Base-by-base conservation (phyloP, 2,329 filamentous ascomycete genomes). In the Neofusicoccum kwambonambiense region DNA sequence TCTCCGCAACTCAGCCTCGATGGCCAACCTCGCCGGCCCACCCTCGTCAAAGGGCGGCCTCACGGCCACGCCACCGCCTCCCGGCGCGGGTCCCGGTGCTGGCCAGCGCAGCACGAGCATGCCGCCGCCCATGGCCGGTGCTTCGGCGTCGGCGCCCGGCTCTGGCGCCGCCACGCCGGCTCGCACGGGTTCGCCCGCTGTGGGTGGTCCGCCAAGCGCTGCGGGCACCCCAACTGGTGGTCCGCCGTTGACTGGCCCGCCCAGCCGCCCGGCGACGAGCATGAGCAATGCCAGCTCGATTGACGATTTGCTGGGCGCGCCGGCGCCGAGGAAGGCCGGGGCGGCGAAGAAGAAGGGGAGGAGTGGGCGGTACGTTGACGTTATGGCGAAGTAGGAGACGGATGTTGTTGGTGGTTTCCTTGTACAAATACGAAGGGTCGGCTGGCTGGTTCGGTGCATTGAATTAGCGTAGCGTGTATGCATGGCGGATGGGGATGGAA, bases 261-360 rank as follows among this genome's bases (percentile, higher is more conserved):
- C 76, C 4, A 72, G 69, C 3, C 67, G 76, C 22, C 93, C 93
- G 4, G 78, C 87, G 5, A 96, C 92, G 3, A 90, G 91, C 67
- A 88, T 97, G 84, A 96, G 92, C 77, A 92, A 92, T 73, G 92
- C 92, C n/a, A 96, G 89, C 77, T 95, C 90, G 71, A 96, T 99
- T 73, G 95, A 99, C 72, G 95, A 99, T 76, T 81, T 99, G 68
- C 81, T 99, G 22, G 91, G 91, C 4, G 88, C 90, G 4, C 87
- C 90, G 3, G 86, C 84, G 35, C 86, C 90, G 17, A 86, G 91
- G 68, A 93, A 90, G 66, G 85, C 84, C 2, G 37, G 37, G 11
- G 78, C 75, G 71, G 81, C 83, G 4, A 90, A 87, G 67, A 65
- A 63, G 76, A 92, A 90, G 72, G 92, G 92, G 82, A 97, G 93